These are phyloP conservation scores for Sclerotiophoma versabilis DNA, from an alignment of 2,329 filamentous ascomycete species.

Conservation along the genomic window DNA sequence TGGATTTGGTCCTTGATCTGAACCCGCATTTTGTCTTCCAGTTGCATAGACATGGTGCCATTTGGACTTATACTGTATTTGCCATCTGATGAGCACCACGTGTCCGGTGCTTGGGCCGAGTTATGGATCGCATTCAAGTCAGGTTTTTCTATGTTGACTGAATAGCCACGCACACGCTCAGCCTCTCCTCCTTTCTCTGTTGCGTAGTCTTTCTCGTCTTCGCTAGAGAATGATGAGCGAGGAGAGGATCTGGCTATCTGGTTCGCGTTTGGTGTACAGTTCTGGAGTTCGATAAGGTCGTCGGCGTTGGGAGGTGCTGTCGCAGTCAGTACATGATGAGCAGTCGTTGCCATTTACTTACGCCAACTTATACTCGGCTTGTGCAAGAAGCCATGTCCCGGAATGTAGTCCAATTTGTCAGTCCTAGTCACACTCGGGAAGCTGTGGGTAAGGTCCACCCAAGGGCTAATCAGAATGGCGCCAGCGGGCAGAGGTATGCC, in stretches of 20 bases:
- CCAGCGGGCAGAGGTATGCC: conserved; percentile 86
- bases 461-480: conserved; percentile 88
- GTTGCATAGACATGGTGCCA: conserved; percentile 65
- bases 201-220: conserved; percentile 35
- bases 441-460: conserved; percentile 94
- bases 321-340: neutral
- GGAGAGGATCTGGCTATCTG: conserved; percentile 19
- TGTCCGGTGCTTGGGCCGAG: conserved; percentile 11
- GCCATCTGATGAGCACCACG: conserved; percentile 40
- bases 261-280: conserved; percentile 4
- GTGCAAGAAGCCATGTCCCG: conserved; percentile 85
- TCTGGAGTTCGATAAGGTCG: conserved; percentile 65
- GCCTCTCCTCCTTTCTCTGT: conserved; percentile 44
- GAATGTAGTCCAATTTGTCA: conserved; percentile 84
- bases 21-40: conserved; percentile 67
- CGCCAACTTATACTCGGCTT: conserved; percentile 89
- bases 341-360: conserved; percentile 18
- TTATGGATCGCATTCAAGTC: conserved; percentile 18
- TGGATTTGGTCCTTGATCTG: conserved; percentile 92
- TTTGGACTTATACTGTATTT: conserved; percentile 48
- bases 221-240: conserved; percentile 13
- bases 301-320: conserved; percentile 78
- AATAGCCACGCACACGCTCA: conserved; percentile 47
- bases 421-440: conserved; percentile 86
- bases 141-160: conserved; percentile 33